A percentile compares a stretch with the other conserved stretches of the same genome.
Conservation (phyloP, 805 yeast species). For the Hanseniaspora meyeri region DNA sequence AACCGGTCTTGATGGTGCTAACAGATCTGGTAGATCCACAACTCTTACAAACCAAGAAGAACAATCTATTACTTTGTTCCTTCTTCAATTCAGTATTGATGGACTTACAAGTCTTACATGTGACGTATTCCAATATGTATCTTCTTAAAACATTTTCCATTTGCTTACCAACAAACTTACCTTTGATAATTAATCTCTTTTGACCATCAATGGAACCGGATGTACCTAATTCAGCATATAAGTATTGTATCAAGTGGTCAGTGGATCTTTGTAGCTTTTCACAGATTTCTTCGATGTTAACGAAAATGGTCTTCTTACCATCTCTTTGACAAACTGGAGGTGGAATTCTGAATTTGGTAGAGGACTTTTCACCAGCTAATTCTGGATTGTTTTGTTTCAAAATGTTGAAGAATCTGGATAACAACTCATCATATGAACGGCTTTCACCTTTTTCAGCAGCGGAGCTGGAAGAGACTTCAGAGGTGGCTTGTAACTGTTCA, state of each 20-base stretch:
- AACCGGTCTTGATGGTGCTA: conserved; percentile 95
- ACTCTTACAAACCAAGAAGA: conserved; percentile 92
- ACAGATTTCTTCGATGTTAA: conserved; percentile 89
- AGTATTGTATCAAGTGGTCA: conserved; percentile 90
- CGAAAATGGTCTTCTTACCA: conserved; percentile 94
- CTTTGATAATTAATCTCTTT: conserved; percentile 91
- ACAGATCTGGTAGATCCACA: conserved; percentile 98
- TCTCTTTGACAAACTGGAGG: conserved; percentile 96
- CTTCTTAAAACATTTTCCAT: conserved; percentile 92
- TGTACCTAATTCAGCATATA: conserved; percentile 98
- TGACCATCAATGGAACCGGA: conserved; percentile 98
- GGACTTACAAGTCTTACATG: conserved; percentile 97
- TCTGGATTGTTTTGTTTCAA: conserved; percentile 93
- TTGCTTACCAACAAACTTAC: conserved; percentile 95
- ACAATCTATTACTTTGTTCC: conserved; percentile 91
- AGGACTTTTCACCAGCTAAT: conserved; percentile 89
- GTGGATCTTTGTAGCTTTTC: conserved; percentile 91
- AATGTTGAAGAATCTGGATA: conserved; percentile 74
- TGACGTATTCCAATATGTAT: conserved; percentile 91
- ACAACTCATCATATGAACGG: conserved; percentile 49
- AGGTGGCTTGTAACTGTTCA: conserved; percentile 23
- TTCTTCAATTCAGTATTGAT: conserved; percentile 92
- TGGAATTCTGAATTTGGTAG: conserved; percentile 88
- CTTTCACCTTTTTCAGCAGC: conserved; percentile 22
- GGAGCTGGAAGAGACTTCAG: conserved; percentile 14